phyloP scores from a whole-genome alignment of 345 rosid genomes.

The Rhodomyrtus tomentosa region DNA sequence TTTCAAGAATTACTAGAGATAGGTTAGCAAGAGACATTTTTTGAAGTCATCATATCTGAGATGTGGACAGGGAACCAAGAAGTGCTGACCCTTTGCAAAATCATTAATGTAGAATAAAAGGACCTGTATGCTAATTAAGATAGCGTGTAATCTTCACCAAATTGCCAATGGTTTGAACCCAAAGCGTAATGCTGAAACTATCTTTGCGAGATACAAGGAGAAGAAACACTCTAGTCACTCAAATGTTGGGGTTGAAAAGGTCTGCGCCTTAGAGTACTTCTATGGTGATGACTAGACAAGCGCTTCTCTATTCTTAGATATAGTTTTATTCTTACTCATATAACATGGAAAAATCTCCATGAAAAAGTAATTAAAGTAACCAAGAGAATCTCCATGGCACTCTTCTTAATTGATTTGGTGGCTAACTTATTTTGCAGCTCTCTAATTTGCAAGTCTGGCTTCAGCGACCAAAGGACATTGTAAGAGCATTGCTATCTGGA shows the following conservation, averaged over 20 bases:
- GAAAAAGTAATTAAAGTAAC: not conserved
- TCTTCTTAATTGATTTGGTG: not conserved
- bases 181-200: not conserved
- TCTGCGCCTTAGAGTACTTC: too few relatives aligned
- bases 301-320: not conserved
- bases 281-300: not conserved
- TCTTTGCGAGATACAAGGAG: not conserved
- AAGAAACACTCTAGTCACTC: not conserved
- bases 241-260: not conserved
- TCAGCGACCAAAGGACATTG: conserved; percentile 92
- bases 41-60: not conserved
- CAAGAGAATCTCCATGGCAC: not conserved
- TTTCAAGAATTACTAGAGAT: not conserved
- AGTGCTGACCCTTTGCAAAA: not conserved
- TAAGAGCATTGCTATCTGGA: conserved; percentile 70
- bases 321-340: not conserved
- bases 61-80: not conserved
- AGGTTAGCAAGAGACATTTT: not conserved
- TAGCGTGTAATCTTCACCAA: not conserved
- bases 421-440: conserved; percentile 27
- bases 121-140: not conserved
- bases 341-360: not conserved
- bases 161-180: not conserved
- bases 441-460: conserved; percentile 88
- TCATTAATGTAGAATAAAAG: not conserved